Evolutionary conservation across 2,329 filamentous ascomycete genomes (phyloP), one percentile per base, ranked within the genome.

Genomic region (Graphiopsis chlorocephala): DNA sequence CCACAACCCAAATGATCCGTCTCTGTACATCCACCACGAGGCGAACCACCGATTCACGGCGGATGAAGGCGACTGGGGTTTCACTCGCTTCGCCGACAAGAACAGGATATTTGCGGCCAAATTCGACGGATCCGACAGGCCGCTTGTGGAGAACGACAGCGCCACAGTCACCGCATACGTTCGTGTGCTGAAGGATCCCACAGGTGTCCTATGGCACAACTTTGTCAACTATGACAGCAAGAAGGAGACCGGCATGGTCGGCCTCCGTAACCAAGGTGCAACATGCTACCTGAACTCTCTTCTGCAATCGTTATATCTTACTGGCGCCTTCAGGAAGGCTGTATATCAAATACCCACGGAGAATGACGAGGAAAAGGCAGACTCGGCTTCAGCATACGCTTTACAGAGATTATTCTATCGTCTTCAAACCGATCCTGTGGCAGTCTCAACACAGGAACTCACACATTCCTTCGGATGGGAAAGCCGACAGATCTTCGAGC

Each of bases 401-500:
- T 82, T 99, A 23, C 95, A 99, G 77, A 86, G 95, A 68, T 84
- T 99, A 17, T 99, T 99, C 78, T 98, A 97, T 74, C 91, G 93
- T 70, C 83, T 99, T 23, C 95, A 99, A 77, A 96, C 93, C 14
- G 94, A 90, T 45, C 88, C 89, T 60, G 81, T 83, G 38, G 92
- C 96, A 0, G 94, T 99, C 2, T 87, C 91, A 45, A 99, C 95
- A 1, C 93, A 90, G 60, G 95, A 99, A 75, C 85, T 99, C 45
- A 99, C 95, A 7, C 91, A 92, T 70, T 98, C 95, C 0, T 99
- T 99, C 76, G 95, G 95, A 26, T 99, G 95, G 95, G 94, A 99
- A 73, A 96, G 94, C 2, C 88, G 93, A 69, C 94, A 99, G 75
- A 97, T 98, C 61, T 99, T 99, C 72, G 94, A 98, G 79, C 95